Evolutionary conservation across 2,329 filamentous ascomycete genomes (phyloP).

Genomic region (Calonectria pseudoreteaudii): DNA sequence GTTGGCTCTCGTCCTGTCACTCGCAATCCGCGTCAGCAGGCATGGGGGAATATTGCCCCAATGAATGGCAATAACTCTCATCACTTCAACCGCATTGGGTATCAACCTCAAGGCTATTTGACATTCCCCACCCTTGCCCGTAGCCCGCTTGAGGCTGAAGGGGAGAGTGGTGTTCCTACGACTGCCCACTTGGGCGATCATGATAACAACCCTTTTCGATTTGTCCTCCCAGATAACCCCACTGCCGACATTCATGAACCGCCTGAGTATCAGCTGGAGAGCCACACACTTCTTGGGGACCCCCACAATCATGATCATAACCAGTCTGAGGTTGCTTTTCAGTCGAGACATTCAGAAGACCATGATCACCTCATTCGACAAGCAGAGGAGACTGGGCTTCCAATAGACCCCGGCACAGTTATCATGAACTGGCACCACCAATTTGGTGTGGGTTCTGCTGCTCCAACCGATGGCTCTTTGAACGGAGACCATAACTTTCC

Average conservation of each 20-base stretch:
- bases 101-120: too few relatives aligned
- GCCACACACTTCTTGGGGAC: background rate
- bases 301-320: background rate
- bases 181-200: background rate
- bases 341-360: background rate
- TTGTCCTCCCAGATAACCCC: background rate
- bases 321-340: background rate
- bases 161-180: background rate
- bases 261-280: background rate
- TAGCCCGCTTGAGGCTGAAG: background rate
- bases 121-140: background rate
- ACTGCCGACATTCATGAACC: background rate
- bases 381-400: background rate
- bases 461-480: background rate
- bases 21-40: background rate
- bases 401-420: background rate
- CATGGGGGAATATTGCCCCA: background rate
- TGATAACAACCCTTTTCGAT: background rate
- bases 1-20: background rate
- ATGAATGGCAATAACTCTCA: background rate
- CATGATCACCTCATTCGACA: background rate
- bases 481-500: background rate
- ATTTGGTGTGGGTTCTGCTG: background rate
- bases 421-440: background rate
- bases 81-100: background rate